Evolutionary conservation across 1,139 yeast genomes (phyloP).

Genomic region (Debaryomyces sp.): DNA sequence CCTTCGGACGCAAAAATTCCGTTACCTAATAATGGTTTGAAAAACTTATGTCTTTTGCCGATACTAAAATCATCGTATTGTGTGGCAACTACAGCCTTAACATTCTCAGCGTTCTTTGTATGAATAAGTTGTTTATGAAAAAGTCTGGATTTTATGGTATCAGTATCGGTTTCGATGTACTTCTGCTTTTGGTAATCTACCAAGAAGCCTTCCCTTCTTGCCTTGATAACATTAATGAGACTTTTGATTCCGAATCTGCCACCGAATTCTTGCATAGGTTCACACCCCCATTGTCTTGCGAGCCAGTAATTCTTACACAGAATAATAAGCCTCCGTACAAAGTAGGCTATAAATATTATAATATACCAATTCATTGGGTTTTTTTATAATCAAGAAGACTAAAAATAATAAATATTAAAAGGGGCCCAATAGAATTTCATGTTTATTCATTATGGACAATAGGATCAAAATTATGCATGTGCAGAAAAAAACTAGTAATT

Average conservation of each 20-base stretch:
- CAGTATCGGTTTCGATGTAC: constrained; percentile 2
- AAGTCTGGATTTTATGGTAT: constrained; percentile 9
- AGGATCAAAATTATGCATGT: neutral
- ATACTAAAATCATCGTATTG: constrained; percentile 54
- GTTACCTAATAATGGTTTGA: constrained; percentile 52
- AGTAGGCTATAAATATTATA: neutral
- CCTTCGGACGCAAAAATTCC: constrained; percentile 62
- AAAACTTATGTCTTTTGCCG: constrained; percentile 48
- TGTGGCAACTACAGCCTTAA: constrained; percentile 43
- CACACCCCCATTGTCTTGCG: constrained; percentile 16
- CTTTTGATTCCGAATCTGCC: constrained; percentile 11
- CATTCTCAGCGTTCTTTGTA: constrained; percentile 42
- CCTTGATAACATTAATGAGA: constrained; percentile 7
- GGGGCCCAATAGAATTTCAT: neutral
- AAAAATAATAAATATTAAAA: neutral
- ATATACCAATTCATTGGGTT: neutral
- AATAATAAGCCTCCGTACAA: constrained; percentile 17
- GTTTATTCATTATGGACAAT: neutral
- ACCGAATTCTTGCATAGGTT: constrained; percentile 5
- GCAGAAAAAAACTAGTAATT: neutral
- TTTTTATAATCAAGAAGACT: neutral
- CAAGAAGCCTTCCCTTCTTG: constrained; percentile 11
- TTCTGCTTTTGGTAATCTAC: constrained; percentile 11
- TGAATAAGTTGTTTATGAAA: constrained; percentile 13
- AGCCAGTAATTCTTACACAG: constrained; percentile 20